Percentiles rank a stretch among this genome's conserved stretches.
Conservation (phyloP, 306 rosid genomes). For the Prunus padus region DNA sequence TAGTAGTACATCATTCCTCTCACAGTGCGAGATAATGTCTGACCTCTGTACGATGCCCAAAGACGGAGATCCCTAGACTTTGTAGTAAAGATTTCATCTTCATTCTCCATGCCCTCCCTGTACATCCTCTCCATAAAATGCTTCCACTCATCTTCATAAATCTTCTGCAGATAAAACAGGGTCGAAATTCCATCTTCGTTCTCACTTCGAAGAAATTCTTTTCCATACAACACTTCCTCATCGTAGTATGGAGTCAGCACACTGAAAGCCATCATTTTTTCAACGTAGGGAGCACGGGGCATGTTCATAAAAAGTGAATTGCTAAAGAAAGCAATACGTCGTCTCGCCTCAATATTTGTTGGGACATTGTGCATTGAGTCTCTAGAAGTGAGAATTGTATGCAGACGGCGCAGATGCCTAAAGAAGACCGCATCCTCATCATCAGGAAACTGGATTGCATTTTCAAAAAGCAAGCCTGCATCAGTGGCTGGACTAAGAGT, state of each 20-base stretch:
- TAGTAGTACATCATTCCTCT: conserved; percentile 97
- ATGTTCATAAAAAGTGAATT: conserved; percentile 96
- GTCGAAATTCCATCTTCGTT: conserved; percentile 92
- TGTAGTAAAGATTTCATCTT: conserved; percentile 54
- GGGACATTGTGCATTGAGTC: conserved; percentile 88
- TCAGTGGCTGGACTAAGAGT: conserved; percentile 33
- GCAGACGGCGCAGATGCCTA: conserved; percentile 70
- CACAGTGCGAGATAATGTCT: conserved; percentile 88
- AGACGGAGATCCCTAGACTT: conserved; percentile 68
- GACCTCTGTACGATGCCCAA: conserved; percentile 95
- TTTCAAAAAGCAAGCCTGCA: conserved; percentile 70
- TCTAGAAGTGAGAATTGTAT: conserved; percentile 77
- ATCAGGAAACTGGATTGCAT: conserved; percentile 62
- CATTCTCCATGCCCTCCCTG: conserved; percentile 69
- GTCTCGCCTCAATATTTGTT: conserved; percentile 70
- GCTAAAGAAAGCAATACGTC: conserved; percentile 85
- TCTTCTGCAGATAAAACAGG: conserved; percentile 83
- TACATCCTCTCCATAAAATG: conserved; percentile 88
- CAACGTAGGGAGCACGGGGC: conserved; percentile 88
- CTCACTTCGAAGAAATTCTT: conserved; percentile 58
- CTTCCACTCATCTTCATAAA: conserved; percentile 88
- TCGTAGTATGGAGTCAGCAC: conserved; percentile 89
- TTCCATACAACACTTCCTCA: conserved; percentile 75
- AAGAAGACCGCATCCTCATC: conserved; percentile 48
- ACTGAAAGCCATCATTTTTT: conserved; percentile 89